Evolutionary conservation across 2,329 filamentous ascomycete genomes (phyloP), one percentile per base, ranked within the genome.

Genomic region (Bipolaris cookei): DNA sequence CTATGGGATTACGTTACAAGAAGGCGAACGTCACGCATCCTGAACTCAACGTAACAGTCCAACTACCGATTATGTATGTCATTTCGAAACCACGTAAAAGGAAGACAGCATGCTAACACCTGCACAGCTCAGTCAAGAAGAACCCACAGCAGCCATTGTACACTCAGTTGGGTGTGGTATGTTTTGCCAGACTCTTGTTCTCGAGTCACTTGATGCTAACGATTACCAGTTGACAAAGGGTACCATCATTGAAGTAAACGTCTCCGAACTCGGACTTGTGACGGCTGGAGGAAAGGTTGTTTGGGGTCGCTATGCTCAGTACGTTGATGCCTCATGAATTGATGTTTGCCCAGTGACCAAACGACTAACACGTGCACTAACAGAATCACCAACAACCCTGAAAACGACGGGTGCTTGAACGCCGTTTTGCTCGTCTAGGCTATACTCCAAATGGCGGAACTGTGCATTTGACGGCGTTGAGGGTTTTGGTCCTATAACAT

Each of bases 131-230:
- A 32, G 89, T 91, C 57, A 90, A 92, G 83, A 92, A 92, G 84
- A 94, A 93, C 78, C 91, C 91, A 11, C 90, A 92, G 79, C 92
- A 92, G 74, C 91, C 91, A 1, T 48, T 96, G 73, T 97, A 97
- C 79, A 97, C 94, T 0, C 92, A 97, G 73, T 82, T 98, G 4
- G 94, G 94, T 59, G 93, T 97, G 8, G 42, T 44, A 44, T 28
- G 42, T 44, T 11, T 32, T 43, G 1, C n/a, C 8, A 44, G 13
- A 14, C 25, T 30, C n/a, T 13, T 16, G 2, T 18, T 25, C 18
- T 18, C 14, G 6, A 3, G 4, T 10, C 10, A 30, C n/a, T 44
- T 32, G n/a, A 30, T 30, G 25, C 42, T 44, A 44, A 44, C 42
- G 25, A 30, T 16, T 28, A 30, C 4, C 42, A 44, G 3, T 77